Evolutionary conservation across 768 basidiomycete genomes (phyloP).

Genomic region (Rubroboletus pulcherrimus): DNA sequence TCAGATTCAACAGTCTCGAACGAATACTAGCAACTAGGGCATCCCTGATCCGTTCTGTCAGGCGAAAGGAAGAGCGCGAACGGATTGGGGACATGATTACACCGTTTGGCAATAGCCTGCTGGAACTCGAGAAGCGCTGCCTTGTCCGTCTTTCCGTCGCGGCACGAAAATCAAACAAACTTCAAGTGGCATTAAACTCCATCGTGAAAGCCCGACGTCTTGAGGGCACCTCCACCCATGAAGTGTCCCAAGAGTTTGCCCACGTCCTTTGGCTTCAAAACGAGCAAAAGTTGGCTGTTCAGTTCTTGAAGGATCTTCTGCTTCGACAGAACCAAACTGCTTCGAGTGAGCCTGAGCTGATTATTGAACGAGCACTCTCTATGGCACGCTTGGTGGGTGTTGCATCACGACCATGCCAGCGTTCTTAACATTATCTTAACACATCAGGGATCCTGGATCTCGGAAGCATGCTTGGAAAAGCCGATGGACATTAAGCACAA

Average conservation of each 20-base stretch:
- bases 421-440: neutral
- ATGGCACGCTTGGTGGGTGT: slow-evolving; percentile 62
- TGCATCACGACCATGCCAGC: neutral
- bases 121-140: slow-evolving; percentile 63
- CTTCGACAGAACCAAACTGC: slow-evolving; percentile 11
- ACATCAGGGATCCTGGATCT: slow-evolving; percentile 82
- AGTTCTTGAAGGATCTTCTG: slow-evolving; percentile 51
- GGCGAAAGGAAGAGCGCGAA: slow-evolving; percentile 66
- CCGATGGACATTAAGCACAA: slow-evolving; percentile 63
- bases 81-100: slow-evolving; percentile 70
- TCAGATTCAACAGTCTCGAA: slow-evolving; percentile 74
- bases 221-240: slow-evolving; percentile 41
- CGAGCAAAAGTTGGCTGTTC: slow-evolving; percentile 81
- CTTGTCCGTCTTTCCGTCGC: slow-evolving; percentile 68
- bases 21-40: slow-evolving; percentile 76
- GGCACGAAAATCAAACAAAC: slow-evolving; percentile 63
- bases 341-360: slow-evolving; percentile 11
- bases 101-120: slow-evolving; percentile 47
- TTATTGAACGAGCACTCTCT: slow-evolving; percentile 39
- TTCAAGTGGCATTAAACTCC: slow-evolving; percentile 85
- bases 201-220: slow-evolving; percentile 71
- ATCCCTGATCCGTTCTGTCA: slow-evolving; percentile 71
- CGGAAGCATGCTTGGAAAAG: slow-evolving; percentile 80
- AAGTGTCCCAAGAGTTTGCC: slow-evolving; percentile 78
- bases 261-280: slow-evolving; percentile 85